Conservation (phyloP, 164 flowering plant species). For the Liriodendron chinense region DNA sequence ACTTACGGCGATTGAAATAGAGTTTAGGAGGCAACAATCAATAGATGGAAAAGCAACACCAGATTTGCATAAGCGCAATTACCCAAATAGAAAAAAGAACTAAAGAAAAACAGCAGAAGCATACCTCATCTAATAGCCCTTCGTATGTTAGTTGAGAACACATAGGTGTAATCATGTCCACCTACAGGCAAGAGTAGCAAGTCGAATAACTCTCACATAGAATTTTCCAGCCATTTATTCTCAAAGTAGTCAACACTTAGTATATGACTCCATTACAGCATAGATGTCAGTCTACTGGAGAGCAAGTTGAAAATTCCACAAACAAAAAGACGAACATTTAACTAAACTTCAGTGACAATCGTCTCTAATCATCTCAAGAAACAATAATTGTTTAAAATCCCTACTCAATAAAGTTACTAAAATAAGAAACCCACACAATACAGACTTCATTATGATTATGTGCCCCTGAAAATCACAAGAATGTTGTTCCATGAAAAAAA, state of each 20-base stretch:
- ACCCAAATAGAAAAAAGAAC: background rate
- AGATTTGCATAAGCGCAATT: background rate
- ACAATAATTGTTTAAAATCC: background rate
- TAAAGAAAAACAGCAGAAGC: background rate
- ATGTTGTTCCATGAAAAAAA: background rate
- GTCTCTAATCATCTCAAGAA: background rate
- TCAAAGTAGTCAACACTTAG: background rate
- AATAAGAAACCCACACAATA: background rate
- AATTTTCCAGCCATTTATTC: background rate
- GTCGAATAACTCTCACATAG: slow-evolving; percentile 1
- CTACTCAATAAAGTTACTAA: background rate
- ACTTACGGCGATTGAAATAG: too few relatives aligned
- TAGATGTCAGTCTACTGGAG: background rate
- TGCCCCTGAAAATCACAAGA: background rate
- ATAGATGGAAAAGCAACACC: background rate
- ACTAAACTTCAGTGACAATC: background rate
- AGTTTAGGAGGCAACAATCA: background rate
- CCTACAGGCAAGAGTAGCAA: slow-evolving; percentile 41
- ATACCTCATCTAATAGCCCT: slow-evolving; percentile 94
- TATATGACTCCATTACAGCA: background rate
- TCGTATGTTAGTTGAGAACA: slow-evolving; percentile 92
- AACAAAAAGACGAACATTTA: background rate
- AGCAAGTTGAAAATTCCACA: background rate
- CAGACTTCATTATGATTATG: background rate
- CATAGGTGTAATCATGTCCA: slow-evolving; percentile 98